Evolutionary conservation across 805 yeast genomes (phyloP).

Genomic region (Saturnispora sanitii): DNA sequence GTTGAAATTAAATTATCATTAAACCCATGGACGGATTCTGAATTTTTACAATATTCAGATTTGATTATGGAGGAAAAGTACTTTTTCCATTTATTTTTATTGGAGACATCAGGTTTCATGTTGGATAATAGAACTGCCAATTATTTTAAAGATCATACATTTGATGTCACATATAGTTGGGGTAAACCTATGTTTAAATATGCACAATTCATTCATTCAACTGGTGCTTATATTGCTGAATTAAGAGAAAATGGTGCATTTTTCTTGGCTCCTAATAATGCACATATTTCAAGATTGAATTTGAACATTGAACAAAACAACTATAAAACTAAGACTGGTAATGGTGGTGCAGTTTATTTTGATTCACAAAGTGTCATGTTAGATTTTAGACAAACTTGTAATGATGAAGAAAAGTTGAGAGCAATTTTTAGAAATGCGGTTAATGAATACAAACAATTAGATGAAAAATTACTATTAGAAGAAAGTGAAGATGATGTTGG

Average conservation of each 20-base stretch:
- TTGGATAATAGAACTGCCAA: constrained; percentile 72
- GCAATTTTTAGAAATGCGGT: constrained; percentile 52
- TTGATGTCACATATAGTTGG: constrained; percentile 82
- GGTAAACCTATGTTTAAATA: constrained; percentile 74
- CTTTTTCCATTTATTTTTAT: constrained; percentile 68
- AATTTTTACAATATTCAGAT: constrained; percentile 31
- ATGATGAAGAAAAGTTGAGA: constrained; percentile 37
- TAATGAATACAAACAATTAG: constrained; percentile 29
- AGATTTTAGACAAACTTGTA: constrained; percentile 54
- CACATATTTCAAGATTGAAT: constrained; percentile 67
- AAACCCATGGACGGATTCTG: constrained; percentile 61
- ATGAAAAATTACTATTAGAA: background rate
- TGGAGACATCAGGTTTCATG: constrained; percentile 63
- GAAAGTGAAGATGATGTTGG: background rate
- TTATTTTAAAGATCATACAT: constrained; percentile 39
- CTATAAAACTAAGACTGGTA: constrained; percentile 15
- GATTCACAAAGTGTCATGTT: constrained; percentile 71
- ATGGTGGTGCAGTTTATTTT: constrained; percentile 27
- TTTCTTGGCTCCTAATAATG: constrained; percentile 78
- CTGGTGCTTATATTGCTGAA: constrained; percentile 88
- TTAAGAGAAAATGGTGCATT: constrained; percentile 68
- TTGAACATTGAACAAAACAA: constrained; percentile 29
- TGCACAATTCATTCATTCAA: constrained; percentile 81
- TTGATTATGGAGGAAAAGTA: constrained; percentile 44
- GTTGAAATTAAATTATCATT: constrained; percentile 57